Conservation (phyloP, 257 asterid species). For the Solanum megistacrolobum region DNA sequence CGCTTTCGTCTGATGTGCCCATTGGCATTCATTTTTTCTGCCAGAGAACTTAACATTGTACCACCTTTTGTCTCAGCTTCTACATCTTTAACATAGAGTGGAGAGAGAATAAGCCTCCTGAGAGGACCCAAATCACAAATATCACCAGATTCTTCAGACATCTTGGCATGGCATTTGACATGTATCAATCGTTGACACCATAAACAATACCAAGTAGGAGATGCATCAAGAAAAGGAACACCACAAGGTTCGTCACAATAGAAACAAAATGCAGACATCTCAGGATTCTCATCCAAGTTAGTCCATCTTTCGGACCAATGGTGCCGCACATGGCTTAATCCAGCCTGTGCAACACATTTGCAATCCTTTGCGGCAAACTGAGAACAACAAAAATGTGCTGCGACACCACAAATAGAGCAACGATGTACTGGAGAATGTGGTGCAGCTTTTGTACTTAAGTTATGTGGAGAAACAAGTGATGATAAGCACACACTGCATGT, state of each 20-base stretch:
- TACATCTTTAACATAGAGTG: constrained; percentile 56
- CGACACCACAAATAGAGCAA: constrained; percentile 73
- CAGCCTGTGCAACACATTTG: constrained; percentile 72
- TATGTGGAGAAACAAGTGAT: constrained; percentile 49
- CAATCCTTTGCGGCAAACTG: constrained; percentile 65
- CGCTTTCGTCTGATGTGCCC: constrained; percentile 52
- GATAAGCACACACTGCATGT: constrained; percentile 73
- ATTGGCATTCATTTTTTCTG: constrained; percentile 38
- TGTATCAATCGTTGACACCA: constrained; percentile 85
- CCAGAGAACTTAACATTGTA: constrained; percentile 25
- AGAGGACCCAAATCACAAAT: constrained; percentile 74
- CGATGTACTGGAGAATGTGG: constrained; percentile 45
- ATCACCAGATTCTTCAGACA: constrained; percentile 74
- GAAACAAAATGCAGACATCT: constrained; percentile 68
- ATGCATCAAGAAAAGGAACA: constrained; percentile 67
- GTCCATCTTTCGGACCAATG: constrained; percentile 92
- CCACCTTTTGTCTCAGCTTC: constrained; percentile 28
- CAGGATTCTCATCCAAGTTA: constrained; percentile 65
- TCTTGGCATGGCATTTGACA: constrained; percentile 71
- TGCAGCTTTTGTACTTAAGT: constrained; percentile 36
- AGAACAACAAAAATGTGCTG: constrained; percentile 64
- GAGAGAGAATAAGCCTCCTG: constrained; percentile 69
- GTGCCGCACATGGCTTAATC: constrained; percentile 51
- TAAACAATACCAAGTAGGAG: constrained; percentile 84
- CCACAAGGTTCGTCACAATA: constrained; percentile 85